Conservation (phyloP, 2,329 filamentous ascomycete genomes). For the Sporothrix variecibatus region DNA sequence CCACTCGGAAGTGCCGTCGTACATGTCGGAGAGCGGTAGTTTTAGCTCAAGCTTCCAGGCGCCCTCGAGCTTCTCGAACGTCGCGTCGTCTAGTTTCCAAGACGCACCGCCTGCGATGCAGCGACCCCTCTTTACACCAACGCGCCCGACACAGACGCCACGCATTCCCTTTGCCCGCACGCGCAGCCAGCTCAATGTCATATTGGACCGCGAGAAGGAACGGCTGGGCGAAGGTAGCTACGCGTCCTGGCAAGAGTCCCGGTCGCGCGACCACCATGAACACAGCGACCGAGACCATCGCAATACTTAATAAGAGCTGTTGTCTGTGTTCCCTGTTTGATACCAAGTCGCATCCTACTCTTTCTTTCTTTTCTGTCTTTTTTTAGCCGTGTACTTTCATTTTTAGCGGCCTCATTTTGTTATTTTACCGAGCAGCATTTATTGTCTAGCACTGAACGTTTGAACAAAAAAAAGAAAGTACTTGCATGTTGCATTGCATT, state of each 20-base stretch:
- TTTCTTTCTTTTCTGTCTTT: neutral
- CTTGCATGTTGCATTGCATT: neutral
- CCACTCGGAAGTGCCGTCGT: neutral
- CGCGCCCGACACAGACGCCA: slow-evolving; percentile 49
- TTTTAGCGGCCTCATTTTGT: neutral
- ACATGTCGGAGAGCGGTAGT: slow-evolving; percentile 8
- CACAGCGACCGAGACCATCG: neutral
- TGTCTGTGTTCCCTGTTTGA: neutral
- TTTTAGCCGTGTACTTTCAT: neutral
- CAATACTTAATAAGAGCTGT: neutral
- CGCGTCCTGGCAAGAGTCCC: slow-evolving; percentile 25
- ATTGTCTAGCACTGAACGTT: neutral
- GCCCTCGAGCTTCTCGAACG: slow-evolving; percentile 25
- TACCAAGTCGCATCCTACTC: neutral
- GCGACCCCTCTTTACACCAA: slow-evolving; percentile 49
- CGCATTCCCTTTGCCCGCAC: slow-evolving; percentile 56
- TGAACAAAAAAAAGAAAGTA: neutral
- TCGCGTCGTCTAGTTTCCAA: slow-evolving; percentile 3
- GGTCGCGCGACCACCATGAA: slow-evolving; percentile 10
- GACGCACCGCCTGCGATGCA: slow-evolving; percentile 38
- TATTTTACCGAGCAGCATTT: neutral
- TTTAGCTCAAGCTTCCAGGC: slow-evolving; percentile 30
- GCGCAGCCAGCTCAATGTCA: slow-evolving; percentile 61
- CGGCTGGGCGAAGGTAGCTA: slow-evolving; percentile 39
- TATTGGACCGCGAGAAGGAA: slow-evolving; percentile 56